Evolutionary conservation across 345 rosid species (phyloP).

Genomic region (Eucalyptus virginea): DNA sequence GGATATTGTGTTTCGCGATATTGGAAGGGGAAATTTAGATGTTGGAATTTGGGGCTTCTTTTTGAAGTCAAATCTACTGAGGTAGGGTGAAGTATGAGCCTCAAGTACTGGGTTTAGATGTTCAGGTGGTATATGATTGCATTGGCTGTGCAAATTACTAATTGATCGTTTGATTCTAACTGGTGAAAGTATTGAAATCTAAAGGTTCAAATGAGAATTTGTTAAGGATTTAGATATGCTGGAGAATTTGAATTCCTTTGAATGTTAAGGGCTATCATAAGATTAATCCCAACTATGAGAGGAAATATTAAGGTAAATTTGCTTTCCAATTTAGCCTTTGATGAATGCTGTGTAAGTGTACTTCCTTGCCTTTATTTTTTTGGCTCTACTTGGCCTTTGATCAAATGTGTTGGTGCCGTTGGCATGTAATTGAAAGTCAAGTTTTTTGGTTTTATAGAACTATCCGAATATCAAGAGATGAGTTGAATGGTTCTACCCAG

Average conservation of each 20-base stretch:
- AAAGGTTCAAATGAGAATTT: background rate
- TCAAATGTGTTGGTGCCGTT: background rate
- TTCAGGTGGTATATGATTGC: background rate
- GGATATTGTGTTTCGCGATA: background rate
- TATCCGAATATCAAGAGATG: constrained; percentile 19
- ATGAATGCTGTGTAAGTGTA: background rate
- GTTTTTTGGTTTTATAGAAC: constrained; percentile 4
- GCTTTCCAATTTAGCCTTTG: background rate
- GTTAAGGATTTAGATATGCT: background rate
- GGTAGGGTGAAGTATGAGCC: background rate
- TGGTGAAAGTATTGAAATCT: background rate
- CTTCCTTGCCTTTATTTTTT: background rate
- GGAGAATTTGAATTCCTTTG: background rate
- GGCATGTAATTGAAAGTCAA: background rate
- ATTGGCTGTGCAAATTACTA: background rate
- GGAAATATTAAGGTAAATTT: background rate
- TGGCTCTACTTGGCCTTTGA: background rate
- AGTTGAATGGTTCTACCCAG: background rate
- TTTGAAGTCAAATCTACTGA: background rate
- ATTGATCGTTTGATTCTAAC: background rate
- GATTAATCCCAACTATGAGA: background rate
- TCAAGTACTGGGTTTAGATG: background rate
- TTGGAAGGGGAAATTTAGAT: background rate
- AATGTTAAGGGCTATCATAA: background rate
- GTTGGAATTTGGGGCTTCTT: background rate